These are phyloP conservation scores for Penicillium brasilianum DNA, from an alignment of 2,329 filamentous ascomycete species.

Conservation along the genomic window DNA sequence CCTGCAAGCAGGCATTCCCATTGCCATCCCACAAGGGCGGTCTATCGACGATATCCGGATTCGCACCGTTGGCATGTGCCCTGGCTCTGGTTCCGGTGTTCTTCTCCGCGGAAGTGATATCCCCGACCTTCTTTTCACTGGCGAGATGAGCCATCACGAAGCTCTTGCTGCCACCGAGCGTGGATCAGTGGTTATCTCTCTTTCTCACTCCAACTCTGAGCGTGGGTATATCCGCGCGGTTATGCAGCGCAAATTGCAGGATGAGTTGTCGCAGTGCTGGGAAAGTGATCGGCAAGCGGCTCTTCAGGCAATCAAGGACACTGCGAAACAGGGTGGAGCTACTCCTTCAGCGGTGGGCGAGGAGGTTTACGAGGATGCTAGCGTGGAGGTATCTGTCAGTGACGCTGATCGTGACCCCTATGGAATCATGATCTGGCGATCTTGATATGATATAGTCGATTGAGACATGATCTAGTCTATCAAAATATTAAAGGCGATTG, in stretches of 20 bases:
- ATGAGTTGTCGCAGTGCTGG: constrained; percentile 63
- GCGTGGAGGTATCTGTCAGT: constrained; percentile 73
- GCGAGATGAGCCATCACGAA: constrained; percentile 92
- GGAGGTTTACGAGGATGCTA: constrained; percentile 58
- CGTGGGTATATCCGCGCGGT: constrained; percentile 76
- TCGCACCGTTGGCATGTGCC: constrained; percentile 79
- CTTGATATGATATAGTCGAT: constrained; percentile 14
- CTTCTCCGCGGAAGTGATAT: constrained; percentile 62
- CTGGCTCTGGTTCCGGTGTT: constrained; percentile 78
- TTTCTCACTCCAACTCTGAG: constrained; percentile 95
- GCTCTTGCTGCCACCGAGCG: constrained; percentile 84
- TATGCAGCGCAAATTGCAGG: constrained; percentile 69
- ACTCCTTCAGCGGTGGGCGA: constrained; percentile 42
- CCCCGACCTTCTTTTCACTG: constrained; percentile 85
- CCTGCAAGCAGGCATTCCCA: constrained; percentile 67
- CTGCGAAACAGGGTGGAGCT: constrained; percentile 29
- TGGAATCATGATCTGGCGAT: constrained; percentile 64
- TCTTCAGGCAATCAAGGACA: constrained; percentile 38
- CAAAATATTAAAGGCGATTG: not conserved
- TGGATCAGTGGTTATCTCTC: constrained; percentile 78
- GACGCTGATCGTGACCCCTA: constrained; percentile 86
- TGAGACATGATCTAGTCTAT: not conserved
- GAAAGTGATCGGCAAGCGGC: constrained; percentile 52
- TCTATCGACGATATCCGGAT: constrained; percentile 63
- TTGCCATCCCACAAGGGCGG: constrained; percentile 66